These are phyloP conservation scores for Leucosporidium creatinivorum DNA, from an alignment of 768 basidiomycete species.

Conservation along the genomic window DNA sequence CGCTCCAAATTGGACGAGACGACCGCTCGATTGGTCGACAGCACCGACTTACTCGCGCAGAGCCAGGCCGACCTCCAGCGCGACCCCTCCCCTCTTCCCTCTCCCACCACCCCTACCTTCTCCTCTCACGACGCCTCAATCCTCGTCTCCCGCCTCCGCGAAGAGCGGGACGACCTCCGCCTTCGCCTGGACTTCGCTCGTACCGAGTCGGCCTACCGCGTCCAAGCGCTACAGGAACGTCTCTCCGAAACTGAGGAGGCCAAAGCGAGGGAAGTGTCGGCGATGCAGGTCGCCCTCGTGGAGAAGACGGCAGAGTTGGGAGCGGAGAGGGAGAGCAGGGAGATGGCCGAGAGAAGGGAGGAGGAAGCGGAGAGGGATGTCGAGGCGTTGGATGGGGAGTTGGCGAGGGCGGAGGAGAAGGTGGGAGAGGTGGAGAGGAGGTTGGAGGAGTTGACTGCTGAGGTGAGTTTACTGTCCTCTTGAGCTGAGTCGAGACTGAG, in stretches of 20 bases:
- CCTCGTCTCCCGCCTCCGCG: slow-evolving; percentile 25
- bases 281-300: slow-evolving; percentile 9
- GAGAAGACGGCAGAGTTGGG: slow-evolving; percentile 19
- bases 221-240: slow-evolving; percentile 8
- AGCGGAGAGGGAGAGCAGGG: slow-evolving; percentile 9
- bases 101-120: not conserved
- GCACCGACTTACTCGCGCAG: slow-evolving; percentile 16
- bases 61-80: not conserved
- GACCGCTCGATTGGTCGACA: slow-evolving; percentile 5
- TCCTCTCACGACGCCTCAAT: not conserved
- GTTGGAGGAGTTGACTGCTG: too few relatives aligned
- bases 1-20: slow-evolving; percentile 15
- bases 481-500: too few relatives aligned
- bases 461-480: too few relatives aligned
- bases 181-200: slow-evolving; percentile 23
- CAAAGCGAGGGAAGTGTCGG: slow-evolving; percentile 15
- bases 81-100: not conserved
- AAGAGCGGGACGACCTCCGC: slow-evolving; percentile 30
- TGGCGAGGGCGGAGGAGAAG: slow-evolving; percentile 10
- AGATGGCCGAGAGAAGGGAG: slow-evolving; percentile 9
- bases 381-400: not conserved
- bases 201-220: slow-evolving; percentile 14
- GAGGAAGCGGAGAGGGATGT: slow-evolving; percentile 10
- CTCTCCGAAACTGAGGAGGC: slow-evolving; percentile 9
- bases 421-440: too few relatives aligned